A percentile compares a stretch with the other conserved stretches of the same genome.
These are phyloP conservation scores for Sophora flavescens DNA, from an alignment of 306 rosid genomes.

Conservation along the genomic window DNA sequence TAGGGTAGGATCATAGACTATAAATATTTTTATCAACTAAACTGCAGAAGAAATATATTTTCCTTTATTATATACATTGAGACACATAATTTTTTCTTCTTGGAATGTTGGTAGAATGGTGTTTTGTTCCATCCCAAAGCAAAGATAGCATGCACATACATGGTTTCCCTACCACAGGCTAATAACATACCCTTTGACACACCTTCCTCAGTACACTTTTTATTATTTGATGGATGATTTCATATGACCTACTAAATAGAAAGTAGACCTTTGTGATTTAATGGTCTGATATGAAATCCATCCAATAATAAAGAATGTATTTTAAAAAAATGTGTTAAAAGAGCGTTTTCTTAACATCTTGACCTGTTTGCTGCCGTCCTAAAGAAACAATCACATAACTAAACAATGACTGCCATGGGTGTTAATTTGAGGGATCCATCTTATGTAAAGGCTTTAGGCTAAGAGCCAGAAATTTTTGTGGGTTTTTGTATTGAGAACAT, in stretches of 20 bases:
- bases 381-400: not conserved
- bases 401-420: constrained; percentile 2
- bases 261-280: no score
- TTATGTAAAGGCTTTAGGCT: constrained; percentile 52
- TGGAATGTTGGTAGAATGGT: not conserved
- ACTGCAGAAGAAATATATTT: no score
- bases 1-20: no score
- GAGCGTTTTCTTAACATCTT: not conserved
- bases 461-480: constrained; percentile 91
- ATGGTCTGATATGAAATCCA: no score
- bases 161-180: not conserved
- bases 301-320: no score
- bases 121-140: not conserved
- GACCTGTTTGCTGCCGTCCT: constrained; percentile 23
- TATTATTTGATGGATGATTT: no score
- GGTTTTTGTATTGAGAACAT: constrained; percentile 82
- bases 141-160: constrained; percentile 19
- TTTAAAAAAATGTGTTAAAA: no score
- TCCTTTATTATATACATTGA: not conserved
- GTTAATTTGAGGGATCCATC: not conserved
- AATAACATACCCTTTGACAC: no score
- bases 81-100: not conserved
- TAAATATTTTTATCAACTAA: no score
- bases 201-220: no score
- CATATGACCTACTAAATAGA: no score